These are phyloP conservation scores for Umbelopsis vinacea DNA, from an alignment of 192 early-diverging fungal genomes.

Conservation along the genomic window DNA sequence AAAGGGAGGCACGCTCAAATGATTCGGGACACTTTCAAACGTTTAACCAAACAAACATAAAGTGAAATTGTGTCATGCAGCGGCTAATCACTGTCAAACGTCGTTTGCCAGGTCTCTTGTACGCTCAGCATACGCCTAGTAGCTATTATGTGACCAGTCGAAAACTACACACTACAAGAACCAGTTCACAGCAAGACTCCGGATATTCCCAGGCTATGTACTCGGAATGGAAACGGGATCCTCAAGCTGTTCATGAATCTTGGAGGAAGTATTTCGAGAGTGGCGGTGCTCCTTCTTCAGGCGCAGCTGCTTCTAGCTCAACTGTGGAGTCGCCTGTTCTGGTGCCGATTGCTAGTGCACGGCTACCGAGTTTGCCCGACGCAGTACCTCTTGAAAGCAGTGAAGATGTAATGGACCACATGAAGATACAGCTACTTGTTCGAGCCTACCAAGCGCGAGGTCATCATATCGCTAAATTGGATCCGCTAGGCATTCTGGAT, in stretches of 20 bases:
- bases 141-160: neutral
- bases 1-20: neutral
- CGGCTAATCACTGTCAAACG: conserved; percentile 1
- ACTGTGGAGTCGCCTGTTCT: conserved; percentile 82
- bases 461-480: conserved; percentile 93
- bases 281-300: conserved; percentile 62
- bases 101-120: neutral
- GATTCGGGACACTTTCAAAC: neutral
- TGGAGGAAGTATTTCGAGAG: conserved; percentile 97
- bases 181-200: conserved; percentile 68
- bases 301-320: conserved; percentile 61
- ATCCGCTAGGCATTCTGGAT: conserved; percentile 89
- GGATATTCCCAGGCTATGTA: conserved; percentile 97
- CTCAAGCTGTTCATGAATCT: conserved; percentile 87
- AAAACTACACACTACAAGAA: neutral
- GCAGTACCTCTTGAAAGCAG: conserved; percentile 46
- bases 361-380: conserved; percentile 53
- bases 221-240: conserved; percentile 87
- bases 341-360: conserved; percentile 66
- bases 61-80: neutral
- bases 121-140: neutral
- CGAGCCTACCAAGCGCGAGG: conserved; percentile 97
- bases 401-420: conserved; percentile 87
- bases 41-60: neutral
- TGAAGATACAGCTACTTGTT: conserved; percentile 97